phyloP scores from a whole-genome alignment of 305 asterid genomes.

The Stenogyne calaminthoides region DNA sequence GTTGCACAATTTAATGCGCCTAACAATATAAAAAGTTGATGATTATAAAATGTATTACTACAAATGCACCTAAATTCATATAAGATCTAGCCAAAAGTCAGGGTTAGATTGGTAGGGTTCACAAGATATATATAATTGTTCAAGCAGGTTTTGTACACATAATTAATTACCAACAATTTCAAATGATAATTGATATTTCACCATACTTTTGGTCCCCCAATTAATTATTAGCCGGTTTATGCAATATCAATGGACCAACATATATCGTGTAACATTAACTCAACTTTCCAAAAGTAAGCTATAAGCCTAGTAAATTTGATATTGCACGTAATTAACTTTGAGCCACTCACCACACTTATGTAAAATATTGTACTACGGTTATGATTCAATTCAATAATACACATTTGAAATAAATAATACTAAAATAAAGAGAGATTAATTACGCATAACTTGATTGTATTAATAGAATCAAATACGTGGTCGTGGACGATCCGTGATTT shows the following conservation, averaged over 20 bases:
- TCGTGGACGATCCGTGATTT: too few relatives aligned
- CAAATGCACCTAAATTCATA: too few relatives aligned
- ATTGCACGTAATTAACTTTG: not conserved
- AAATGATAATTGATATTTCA: not conserved
- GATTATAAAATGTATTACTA: too few relatives aligned
- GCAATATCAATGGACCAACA: conserved; percentile 25
- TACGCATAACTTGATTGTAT: too few relatives aligned
- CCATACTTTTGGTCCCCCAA: conserved; percentile 12
- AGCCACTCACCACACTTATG: not conserved
- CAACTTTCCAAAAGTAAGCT: not conserved
- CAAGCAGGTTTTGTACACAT: too few relatives aligned
- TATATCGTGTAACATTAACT: not conserved
- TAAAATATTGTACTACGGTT: not conserved
- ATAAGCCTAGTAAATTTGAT: not conserved
- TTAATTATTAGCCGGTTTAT: not conserved
- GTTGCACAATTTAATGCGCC: too few relatives aligned
- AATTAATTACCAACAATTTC: conserved; percentile 13
- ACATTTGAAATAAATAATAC: not conserved
- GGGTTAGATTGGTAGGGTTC: conserved; percentile 17
- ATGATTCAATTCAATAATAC: not conserved
- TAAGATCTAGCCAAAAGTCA: too few relatives aligned
- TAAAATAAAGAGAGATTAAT: too few relatives aligned
- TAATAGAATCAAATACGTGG: not conserved
- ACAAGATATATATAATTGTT: too few relatives aligned
- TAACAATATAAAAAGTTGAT: too few relatives aligned